Evolutionary conservation across 2,329 filamentous ascomycete genomes (phyloP).

Genomic region (Gnomoniopsis sp.): DNA sequence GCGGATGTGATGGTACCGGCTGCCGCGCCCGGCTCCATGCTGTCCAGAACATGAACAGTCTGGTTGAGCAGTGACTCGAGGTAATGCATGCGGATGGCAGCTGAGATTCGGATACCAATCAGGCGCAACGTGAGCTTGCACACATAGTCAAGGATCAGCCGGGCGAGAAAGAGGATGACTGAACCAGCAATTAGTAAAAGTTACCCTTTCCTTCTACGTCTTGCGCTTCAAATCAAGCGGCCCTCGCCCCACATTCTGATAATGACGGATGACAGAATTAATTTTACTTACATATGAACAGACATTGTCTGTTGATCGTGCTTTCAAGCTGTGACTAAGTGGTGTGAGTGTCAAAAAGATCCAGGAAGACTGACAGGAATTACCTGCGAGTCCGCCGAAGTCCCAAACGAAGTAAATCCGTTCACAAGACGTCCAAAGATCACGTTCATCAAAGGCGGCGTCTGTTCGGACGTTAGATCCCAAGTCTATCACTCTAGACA

Average conservation of each 20-base stretch:
- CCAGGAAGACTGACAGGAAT: not conserved
- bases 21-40: constrained; percentile 58
- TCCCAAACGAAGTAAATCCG: constrained; percentile 37
- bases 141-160: constrained; percentile 6
- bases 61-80: constrained; percentile 61
- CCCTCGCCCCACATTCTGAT: too few species aligned
- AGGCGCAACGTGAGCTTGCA: constrained; percentile 57
- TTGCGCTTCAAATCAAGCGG: too few species aligned
- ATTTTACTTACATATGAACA: not conserved
- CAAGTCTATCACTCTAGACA: not conserved
- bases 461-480: constrained; percentile 24
- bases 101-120: constrained; percentile 59
- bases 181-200: not conserved
- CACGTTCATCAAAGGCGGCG: constrained; percentile 58
- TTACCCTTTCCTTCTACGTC: not conserved
- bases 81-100: constrained; percentile 61
- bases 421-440: constrained; percentile 51
- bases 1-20: constrained; percentile 62
- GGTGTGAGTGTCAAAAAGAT: not conserved
- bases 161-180: constrained; percentile 13
- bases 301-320: constrained; percentile 2
- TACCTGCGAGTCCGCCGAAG: constrained; percentile 3
- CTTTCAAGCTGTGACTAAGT: not conserved
- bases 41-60: constrained; percentile 65
- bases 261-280: too few species aligned